These are phyloP conservation scores for Penicillium chermesinum DNA, from an alignment of 495 filamentous ascomycete species.

Conservation along the genomic window DNA sequence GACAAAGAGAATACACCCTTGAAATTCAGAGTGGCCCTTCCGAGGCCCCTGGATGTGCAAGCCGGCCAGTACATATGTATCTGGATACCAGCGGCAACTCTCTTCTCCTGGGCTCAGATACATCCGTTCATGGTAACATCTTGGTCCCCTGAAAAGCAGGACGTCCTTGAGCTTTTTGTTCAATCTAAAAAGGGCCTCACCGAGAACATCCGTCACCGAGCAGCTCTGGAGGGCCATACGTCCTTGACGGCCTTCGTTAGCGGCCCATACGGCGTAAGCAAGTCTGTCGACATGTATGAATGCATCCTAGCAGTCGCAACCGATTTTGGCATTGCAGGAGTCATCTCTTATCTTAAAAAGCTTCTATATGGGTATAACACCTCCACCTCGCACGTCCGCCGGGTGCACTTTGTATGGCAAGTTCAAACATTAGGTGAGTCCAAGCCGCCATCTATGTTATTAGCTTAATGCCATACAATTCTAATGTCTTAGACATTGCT, in stretches of 20 bases:
- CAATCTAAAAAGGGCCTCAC: constrained; percentile 20
- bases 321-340: constrained; percentile 20
- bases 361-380: constrained; percentile 27
- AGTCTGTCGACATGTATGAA: constrained; percentile 10
- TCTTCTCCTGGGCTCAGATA: constrained; percentile 21
- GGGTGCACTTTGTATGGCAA: constrained; percentile 29
- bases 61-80: constrained; percentile 23
- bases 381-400: constrained; percentile 13
- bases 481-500: constrained; percentile 13
- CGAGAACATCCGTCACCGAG: constrained; percentile 7
- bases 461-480: background rate
- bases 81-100: constrained; percentile 19
- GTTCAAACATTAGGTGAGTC: constrained; percentile 19
- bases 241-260: constrained; percentile 11
- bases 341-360: constrained; percentile 26
- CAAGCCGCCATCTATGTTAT: background rate
- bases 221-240: constrained; percentile 7
- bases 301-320: constrained; percentile 8
- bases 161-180: constrained; percentile 18
- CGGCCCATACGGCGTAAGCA: constrained; percentile 18
- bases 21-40: constrained; percentile 4
- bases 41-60: constrained; percentile 10
- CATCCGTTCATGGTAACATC: constrained; percentile 33
- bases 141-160: constrained; percentile 20
- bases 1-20: constrained; percentile 3